Evolutionary conservation across 1,139 yeast genomes (phyloP).

Genomic region (Scheffersomyces segobiensis): DNA sequence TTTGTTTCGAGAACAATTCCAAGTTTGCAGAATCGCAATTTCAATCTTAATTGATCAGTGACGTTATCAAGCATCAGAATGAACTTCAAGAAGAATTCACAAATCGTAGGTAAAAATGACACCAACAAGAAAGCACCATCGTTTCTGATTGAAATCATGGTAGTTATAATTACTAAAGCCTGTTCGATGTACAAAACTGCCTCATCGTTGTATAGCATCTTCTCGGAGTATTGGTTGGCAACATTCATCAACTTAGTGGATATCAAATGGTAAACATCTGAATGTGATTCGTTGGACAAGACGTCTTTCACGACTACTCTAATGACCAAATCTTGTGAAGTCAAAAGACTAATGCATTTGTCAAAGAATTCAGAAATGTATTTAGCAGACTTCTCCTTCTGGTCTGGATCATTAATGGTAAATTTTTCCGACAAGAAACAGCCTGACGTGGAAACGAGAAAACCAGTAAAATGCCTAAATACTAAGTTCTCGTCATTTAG

Average conservation of each 20-base stretch:
- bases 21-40: conserved; percentile 60
- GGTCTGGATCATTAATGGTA: conserved; percentile 22
- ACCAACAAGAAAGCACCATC: conserved; percentile 42
- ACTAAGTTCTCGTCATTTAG: conserved; percentile 39
- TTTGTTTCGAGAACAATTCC: conserved; percentile 49
- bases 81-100: conserved; percentile 32
- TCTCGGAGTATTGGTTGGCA: conserved; percentile 28
- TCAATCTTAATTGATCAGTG: conserved; percentile 47
- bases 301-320: conserved; percentile 48
- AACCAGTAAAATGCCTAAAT: conserved; percentile 63
- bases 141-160: conserved; percentile 36
- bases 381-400: conserved; percentile 25
- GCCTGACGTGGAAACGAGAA: conserved; percentile 60
- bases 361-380: conserved; percentile 49
- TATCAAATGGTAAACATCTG: conserved; percentile 41
- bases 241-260: conserved; percentile 32
- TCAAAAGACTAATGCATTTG: conserved; percentile 48
- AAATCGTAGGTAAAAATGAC: conserved; percentile 33
- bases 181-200: conserved; percentile 41
- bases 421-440: conserved; percentile 43
- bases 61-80: conserved; percentile 34
- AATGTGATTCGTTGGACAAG: conserved; percentile 47
- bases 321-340: conserved; percentile 51
- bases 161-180: conserved; percentile 35
- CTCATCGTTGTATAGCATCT: conserved; percentile 27